Percentiles rank a stretch among this genome's conserved stretches.
Evolutionary conservation across 805 yeast species (phyloP).

Genomic region (Candida sonorensis): DNA sequence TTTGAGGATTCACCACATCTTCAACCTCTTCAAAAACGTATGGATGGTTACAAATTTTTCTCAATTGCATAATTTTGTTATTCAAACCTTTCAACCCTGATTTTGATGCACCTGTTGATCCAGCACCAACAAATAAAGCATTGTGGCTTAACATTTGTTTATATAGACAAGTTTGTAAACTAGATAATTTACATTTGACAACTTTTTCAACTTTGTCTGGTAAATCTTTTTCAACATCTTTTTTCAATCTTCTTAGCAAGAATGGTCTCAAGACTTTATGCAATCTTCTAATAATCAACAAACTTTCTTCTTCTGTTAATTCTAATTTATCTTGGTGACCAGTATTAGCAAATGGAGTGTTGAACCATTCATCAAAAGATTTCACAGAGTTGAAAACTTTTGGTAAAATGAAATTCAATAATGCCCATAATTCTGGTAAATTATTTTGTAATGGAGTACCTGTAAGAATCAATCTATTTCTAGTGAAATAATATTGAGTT

Average conservation of each 20-base stretch:
- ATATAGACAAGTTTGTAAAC: constrained; percentile 62
- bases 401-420: constrained; percentile 74
- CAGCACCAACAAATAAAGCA: constrained; percentile 56
- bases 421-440: constrained; percentile 81
- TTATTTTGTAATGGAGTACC: constrained; percentile 88
- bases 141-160: constrained; percentile 74
- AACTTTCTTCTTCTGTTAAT: constrained; percentile 78
- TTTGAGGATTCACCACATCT: constrained; percentile 55
- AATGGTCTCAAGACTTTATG: constrained; percentile 84
- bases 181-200: constrained; percentile 70
- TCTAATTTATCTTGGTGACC: constrained; percentile 78
- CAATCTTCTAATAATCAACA: constrained; percentile 74
- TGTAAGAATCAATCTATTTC: constrained; percentile 72
- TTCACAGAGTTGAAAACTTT: constrained; percentile 80
- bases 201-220: constrained; percentile 83
- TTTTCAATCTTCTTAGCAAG: constrained; percentile 74
- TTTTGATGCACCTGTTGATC: constrained; percentile 50
- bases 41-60: constrained; percentile 84
- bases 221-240: constrained; percentile 79
- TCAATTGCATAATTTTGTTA: constrained; percentile 77
- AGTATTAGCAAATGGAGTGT: constrained; percentile 81
- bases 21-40: constrained; percentile 83
- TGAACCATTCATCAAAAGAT: constrained; percentile 86
- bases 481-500: constrained; percentile 64
- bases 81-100: constrained; percentile 72